Conservation (phyloP, 2,329 filamentous ascomycete genomes). For the Setomelanomma holmii region DNA sequence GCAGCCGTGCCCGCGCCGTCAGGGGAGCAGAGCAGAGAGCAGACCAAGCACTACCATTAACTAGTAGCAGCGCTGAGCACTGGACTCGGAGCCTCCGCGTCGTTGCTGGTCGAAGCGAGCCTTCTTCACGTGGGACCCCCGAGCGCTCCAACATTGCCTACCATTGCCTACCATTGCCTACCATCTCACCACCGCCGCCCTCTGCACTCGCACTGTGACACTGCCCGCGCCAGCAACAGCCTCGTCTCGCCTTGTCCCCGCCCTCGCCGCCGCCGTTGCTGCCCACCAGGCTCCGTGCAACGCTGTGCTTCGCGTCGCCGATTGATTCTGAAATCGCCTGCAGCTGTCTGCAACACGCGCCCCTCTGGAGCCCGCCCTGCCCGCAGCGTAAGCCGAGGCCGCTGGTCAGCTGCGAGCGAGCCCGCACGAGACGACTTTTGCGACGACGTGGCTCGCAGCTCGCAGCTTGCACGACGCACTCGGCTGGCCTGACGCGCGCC, state of each 20-base stretch:
- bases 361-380: conserved; percentile 17
- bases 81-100: too few species aligned
- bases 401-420: conserved; percentile 31
- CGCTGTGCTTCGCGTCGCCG: conserved; percentile 26
- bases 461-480: conserved; percentile 17
- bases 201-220: neutral
- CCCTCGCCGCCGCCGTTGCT: conserved; percentile 27
- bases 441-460: conserved; percentile 24
- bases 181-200: conserved; percentile 4
- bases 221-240: neutral
- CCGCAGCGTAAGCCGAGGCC: conserved; percentile 22
- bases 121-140: conserved; percentile 40
- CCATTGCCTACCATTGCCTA: too few species aligned
- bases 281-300: conserved; percentile 29
- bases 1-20: neutral
- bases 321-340: conserved; percentile 33
- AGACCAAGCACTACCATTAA: too few species aligned
- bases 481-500: conserved; percentile 2
- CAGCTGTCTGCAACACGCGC: conserved; percentile 37
- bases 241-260: conserved; percentile 20
- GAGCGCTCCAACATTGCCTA: conserved; percentile 21
- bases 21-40: too few species aligned
- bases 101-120: too few species aligned
- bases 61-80: too few species aligned
- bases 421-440: conserved; percentile 20